Evolutionary conservation across 371 early-diverging fungal species (phyloP).

Genomic region (Mucor sp.): DNA sequence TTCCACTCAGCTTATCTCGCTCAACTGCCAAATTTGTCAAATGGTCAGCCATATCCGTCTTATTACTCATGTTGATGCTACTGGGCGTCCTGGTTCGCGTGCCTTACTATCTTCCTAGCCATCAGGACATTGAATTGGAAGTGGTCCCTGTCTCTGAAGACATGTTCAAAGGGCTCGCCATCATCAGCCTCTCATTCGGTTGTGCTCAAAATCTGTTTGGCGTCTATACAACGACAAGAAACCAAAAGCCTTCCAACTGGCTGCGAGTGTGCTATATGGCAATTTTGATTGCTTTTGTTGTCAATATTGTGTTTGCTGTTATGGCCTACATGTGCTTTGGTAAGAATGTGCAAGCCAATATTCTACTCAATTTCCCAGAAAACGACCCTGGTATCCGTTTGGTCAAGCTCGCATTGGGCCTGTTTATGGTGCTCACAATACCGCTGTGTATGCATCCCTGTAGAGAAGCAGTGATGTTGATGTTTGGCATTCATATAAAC

Average conservation of each 20-base stretch:
- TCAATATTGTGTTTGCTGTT: slow-evolving; percentile 56
- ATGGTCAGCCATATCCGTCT: slow-evolving; percentile 49
- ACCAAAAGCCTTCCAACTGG: slow-evolving; percentile 45
- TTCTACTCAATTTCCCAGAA: slow-evolving; percentile 54
- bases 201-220: slow-evolving; percentile 57
- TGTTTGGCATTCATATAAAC: slow-evolving; percentile 33
- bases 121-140: slow-evolving; percentile 36
- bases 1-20: slow-evolving; percentile 52
- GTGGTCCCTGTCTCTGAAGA: slow-evolving; percentile 23
- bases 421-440: slow-evolving; percentile 53
- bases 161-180: slow-evolving; percentile 31
- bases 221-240: slow-evolving; percentile 40
- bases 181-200: background rate
- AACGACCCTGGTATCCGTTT: slow-evolving; percentile 49
- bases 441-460: slow-evolving; percentile 56
- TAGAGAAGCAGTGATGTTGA: slow-evolving; percentile 50
- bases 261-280: slow-evolving; percentile 38
- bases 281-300: slow-evolving; percentile 37
- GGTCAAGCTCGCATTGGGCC: slow-evolving; percentile 46
- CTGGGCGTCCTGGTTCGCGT: slow-evolving; percentile 44
- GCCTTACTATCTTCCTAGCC: slow-evolving; percentile 45
- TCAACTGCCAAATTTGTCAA: slow-evolving; percentile 52
- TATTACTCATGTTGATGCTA: slow-evolving; percentile 47
- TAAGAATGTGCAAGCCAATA: slow-evolving; percentile 48
- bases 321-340: slow-evolving; percentile 59